Percentiles rank a stretch among this genome's conserved stretches.
Conservation (phyloP, 1,139 yeast genomes). For the Geotrichum cucujoidarum region DNA sequence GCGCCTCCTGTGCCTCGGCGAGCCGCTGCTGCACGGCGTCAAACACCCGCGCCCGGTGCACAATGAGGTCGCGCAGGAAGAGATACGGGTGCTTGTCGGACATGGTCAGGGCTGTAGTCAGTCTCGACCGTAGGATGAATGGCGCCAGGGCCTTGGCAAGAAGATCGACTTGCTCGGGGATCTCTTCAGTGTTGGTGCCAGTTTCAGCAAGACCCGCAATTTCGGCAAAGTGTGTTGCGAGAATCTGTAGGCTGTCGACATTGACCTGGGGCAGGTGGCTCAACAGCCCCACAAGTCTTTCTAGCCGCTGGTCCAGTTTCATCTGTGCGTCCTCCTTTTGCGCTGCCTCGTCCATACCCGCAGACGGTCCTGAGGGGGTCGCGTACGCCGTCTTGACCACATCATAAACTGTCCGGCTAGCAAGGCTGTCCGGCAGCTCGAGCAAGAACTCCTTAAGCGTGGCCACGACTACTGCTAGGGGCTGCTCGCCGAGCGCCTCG, state of each 20-base stretch:
- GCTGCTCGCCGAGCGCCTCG: slow-evolving; percentile 28
- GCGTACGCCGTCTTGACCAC: slow-evolving; percentile 58
- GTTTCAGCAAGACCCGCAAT: slow-evolving; percentile 17
- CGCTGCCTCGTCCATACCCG: slow-evolving; percentile 10
- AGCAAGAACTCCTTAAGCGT: slow-evolving; percentile 65
- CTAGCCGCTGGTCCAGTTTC: slow-evolving; percentile 6
- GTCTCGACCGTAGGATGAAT: slow-evolving; percentile 35
- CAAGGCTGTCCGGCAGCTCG: slow-evolving; percentile 77
- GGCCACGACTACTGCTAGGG: slow-evolving; percentile 59
- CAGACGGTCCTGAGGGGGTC: slow-evolving; percentile 23
- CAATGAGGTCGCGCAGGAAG: slow-evolving; percentile 31
- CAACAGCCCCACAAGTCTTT: slow-evolving; percentile 21
- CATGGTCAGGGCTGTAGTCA: slow-evolving; percentile 31
- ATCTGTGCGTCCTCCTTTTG: neutral
- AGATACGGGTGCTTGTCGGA: slow-evolving; percentile 33
- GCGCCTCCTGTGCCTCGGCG: slow-evolving; percentile 14
- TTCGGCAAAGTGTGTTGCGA: slow-evolving; percentile 21
- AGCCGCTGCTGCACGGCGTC: slow-evolving; percentile 24
- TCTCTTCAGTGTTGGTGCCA: neutral
- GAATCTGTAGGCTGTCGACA: slow-evolving; percentile 19
- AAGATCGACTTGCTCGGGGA: slow-evolving; percentile 8
- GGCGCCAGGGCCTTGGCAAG: slow-evolving; percentile 27
- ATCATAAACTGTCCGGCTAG: slow-evolving; percentile 64
- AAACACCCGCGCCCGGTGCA: slow-evolving; percentile 27
- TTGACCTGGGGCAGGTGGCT: slow-evolving; percentile 23